Base-by-base conservation (phyloP, 306 rosid genomes). In the Argentina anserina region DNA sequence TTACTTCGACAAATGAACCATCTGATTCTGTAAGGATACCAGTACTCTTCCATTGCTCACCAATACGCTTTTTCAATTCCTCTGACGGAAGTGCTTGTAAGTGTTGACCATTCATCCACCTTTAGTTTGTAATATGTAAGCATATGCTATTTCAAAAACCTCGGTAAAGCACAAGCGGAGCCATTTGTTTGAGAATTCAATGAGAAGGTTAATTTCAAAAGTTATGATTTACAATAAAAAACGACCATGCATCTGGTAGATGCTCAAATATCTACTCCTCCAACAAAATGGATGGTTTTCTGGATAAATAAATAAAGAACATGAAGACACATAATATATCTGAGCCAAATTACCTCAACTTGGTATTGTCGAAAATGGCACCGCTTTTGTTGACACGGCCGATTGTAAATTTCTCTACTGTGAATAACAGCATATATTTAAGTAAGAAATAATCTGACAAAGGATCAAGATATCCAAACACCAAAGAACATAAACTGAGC, bases 31-130 rank as follows among this genome's bases (percentile, higher is more conserved):
- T 80, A 70, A 94, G 95, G 75, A 90, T 34, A 80, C 90, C 86
- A 17, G 87, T 77, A 52, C 82, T 78, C 79, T 84, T 91, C 99
- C 97, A 94, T 36, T 58, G 92, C 45, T 87, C 88, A 55, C 87
- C 97, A 74, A 94, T 79, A 75, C 88, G 84, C 71, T 87, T 88
- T 82, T 79, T 87, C 78, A 88, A 72, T 78, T 85, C 91, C 66
- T 84, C 88, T 1, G 88, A 84, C 25, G 95, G 89, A 45, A 87
- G 89, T 56, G 84, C 91, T 83, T 91, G 84, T 70, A 94, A 86
- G 75, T 91, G 86, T 69, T 94, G 96, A 81, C 99, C 99, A 83
- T 94, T 94, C 99, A 94, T 94, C 96, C 99, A 94, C 86, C 97
- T 91, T 40, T 67, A 41, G 58, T 70, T 67, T 76, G 47, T 71